phyloP scores from a whole-genome alignment of 768 basidiomycete genomes.

The Russula ochroleuca region DNA sequence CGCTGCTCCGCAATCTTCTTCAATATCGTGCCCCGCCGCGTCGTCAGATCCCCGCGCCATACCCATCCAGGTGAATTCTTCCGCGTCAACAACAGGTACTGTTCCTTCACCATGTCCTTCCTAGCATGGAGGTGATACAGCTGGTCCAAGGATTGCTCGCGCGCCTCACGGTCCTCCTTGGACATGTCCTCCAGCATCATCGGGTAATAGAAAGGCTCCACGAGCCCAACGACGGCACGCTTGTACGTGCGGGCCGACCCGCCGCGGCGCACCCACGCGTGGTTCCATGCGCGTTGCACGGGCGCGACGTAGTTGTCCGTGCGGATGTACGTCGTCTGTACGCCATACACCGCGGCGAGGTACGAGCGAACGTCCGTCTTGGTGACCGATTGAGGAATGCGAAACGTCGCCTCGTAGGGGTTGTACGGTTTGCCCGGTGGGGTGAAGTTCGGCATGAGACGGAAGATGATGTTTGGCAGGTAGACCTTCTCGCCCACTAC shows the following conservation, averaged over 20 bases:
- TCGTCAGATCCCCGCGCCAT: slow-evolving; percentile 37
- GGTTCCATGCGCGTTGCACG: slow-evolving; percentile 33
- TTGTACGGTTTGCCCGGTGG: slow-evolving; percentile 78
- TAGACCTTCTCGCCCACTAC: slow-evolving; percentile 81
- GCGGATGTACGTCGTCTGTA: slow-evolving; percentile 88
- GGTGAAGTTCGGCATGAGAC: slow-evolving; percentile 79
- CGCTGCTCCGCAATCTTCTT: slow-evolving; percentile 47
- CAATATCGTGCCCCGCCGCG: slow-evolving; percentile 49
- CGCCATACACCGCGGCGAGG: slow-evolving; percentile 77
- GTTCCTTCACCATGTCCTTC: slow-evolving; percentile 35
- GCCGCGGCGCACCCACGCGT: slow-evolving; percentile 33
- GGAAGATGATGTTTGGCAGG: slow-evolving; percentile 83
- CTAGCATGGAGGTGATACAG: slow-evolving; percentile 48
- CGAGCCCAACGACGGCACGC: slow-evolving; percentile 85
- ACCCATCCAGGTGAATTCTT: slow-evolving; percentile 39
- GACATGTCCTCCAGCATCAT: slow-evolving; percentile 74
- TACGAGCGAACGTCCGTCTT: slow-evolving; percentile 91
- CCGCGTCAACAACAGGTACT: slow-evolving; percentile 38
- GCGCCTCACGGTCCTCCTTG: slow-evolving; percentile 46
- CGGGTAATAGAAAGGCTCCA: slow-evolving; percentile 93
- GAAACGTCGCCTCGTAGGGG: slow-evolving; percentile 92
- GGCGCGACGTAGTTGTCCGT: slow-evolving; percentile 86
- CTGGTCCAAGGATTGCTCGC: slow-evolving; percentile 60
- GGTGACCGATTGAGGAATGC: slow-evolving; percentile 81
- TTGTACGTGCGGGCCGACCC: slow-evolving; percentile 64